phyloP scores from a whole-genome alignment of 78 protist species.

The Diacronema lutheri region DNA sequence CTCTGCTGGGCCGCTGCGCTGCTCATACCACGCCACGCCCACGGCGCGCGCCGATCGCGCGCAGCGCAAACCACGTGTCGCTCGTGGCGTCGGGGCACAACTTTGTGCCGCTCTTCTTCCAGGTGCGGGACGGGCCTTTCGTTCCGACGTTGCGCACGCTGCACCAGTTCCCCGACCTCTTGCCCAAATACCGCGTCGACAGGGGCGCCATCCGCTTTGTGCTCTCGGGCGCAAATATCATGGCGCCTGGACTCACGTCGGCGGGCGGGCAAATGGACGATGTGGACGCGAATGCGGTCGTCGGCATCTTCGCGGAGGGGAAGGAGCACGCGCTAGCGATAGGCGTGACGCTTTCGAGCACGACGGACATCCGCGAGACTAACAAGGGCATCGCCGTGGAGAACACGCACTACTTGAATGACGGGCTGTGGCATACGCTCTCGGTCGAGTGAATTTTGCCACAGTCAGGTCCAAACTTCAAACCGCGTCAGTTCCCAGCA shows the following conservation, averaged over 20 bases:
- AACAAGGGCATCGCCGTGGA: constrained; percentile 58
- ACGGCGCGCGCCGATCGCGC: no score
- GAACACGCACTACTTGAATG: constrained; percentile 44
- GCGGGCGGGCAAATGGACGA: constrained; percentile 57
- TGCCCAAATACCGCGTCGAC: constrained; percentile 64
- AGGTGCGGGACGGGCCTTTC: constrained; percentile 54
- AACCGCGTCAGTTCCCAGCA: no score
- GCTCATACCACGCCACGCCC: no score
- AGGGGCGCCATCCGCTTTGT: constrained; percentile 71
- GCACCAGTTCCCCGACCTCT: constrained; percentile 68
- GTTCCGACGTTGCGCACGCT: constrained; percentile 64
- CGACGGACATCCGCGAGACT: constrained; percentile 19
- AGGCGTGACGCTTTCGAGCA: constrained; percentile 28
- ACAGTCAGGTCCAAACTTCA: no score
- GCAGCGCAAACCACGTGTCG: no score
- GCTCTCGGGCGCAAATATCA: constrained; percentile 70
- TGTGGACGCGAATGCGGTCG: background rate
- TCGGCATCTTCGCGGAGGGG: constrained; percentile 56
- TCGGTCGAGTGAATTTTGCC: background rate
- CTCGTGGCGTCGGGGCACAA: no score
- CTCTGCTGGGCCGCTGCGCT: no score
- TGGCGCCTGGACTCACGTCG: constrained; percentile 78
- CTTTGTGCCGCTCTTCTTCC: constrained; percentile 44
- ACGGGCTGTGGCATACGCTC: constrained; percentile 56
- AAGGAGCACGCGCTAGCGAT: constrained; percentile 69